Evolutionary conservation across 345 rosid species (phyloP), one percentile per base, ranked within the genome.

Genomic region (Citrus glauca): DNA sequence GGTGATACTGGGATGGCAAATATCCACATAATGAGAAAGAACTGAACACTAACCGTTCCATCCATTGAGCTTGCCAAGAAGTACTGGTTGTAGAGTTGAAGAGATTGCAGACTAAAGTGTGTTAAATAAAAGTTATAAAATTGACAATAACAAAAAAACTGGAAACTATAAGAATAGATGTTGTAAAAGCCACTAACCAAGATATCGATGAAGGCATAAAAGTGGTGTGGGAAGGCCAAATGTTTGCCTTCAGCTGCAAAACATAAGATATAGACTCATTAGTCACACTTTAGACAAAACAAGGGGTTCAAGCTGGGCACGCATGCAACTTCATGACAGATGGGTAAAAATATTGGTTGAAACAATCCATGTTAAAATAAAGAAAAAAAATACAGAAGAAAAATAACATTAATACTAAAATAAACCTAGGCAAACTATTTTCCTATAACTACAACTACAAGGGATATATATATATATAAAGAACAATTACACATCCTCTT

Each of bases 11-110:
- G 35, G 24, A 25, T 16, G 42, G 68, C 2, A 57, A 65, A 65
- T 37, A 33, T 42, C 25, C 17, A 61, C 14, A 57, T 5, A 70
- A 56, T 40, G 17, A 10, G 3, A 19, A 80, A 62, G 69, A 24
- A 66, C 74, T 50, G 38, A 32, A 67, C 55, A 87, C 96, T 86
- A 48, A 92, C 97, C 85, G 89, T 86, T 78, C 97, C 97, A 84
- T 96, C 97, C 98, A 91, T 86, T 69, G 98, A 89, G 88, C 97
- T 94, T 38, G 97, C 98, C 89, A 96, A 74, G 89, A 92, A 89
- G 84, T 94, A 92, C 69, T 94, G 95, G 80, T 94, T 92, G 37
- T 91, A 78, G 27, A 84, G 77, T 79, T 77, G 88, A 60, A 94
- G 92, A 32, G 92, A 87, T 73, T 82, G 87, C 91, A 96, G 76